Conservation (phyloP, 805 yeast species). For the Sugiyamaella americana region DNA sequence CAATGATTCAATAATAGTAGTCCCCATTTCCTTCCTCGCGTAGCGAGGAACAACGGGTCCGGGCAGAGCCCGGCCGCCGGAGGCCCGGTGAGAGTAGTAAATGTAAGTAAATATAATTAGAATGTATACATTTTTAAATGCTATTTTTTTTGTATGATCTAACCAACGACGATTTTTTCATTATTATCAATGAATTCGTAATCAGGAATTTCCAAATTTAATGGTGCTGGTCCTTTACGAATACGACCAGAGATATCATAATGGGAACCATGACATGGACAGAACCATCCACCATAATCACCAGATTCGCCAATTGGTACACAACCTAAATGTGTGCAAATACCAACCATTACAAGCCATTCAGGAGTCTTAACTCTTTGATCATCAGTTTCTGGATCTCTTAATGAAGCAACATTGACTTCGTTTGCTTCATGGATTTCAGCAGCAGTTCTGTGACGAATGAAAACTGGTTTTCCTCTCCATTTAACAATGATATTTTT, state of each 20-base stretch:
- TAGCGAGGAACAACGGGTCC: too few species aligned
- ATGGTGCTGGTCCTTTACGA: constrained; percentile 99
- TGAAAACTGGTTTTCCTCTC: constrained; percentile 99
- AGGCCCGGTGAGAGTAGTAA: too few species aligned
- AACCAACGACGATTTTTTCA: constrained; percentile 85
- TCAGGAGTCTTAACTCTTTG: constrained; percentile 96
- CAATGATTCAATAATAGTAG: too few species aligned
- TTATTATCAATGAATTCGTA: constrained; percentile 70
- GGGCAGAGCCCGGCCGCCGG: too few species aligned
- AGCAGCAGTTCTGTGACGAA: constrained; percentile 92
- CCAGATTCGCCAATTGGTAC: constrained; percentile 99
- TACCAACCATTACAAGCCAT: constrained; percentile 99
- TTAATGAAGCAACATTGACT: constrained; percentile 67
- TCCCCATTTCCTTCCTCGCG: too few species aligned
- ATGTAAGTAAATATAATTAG: too few species aligned
- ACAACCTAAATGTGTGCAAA: constrained; percentile 99
- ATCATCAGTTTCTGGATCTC: constrained; percentile 91
- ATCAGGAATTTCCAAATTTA: constrained; percentile 93
- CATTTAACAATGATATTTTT: constrained; percentile 97
- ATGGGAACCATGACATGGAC: constrained; percentile 99
- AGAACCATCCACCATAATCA: constrained; percentile 99
- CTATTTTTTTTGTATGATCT: too few species aligned
- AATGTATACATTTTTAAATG: too few species aligned
- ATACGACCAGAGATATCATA: constrained; percentile 99
- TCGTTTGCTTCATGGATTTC: constrained; percentile 93